phyloP scores from a whole-genome alignment of 1,284 basidiomycete genomes.

The Boletus sp. region DNA sequence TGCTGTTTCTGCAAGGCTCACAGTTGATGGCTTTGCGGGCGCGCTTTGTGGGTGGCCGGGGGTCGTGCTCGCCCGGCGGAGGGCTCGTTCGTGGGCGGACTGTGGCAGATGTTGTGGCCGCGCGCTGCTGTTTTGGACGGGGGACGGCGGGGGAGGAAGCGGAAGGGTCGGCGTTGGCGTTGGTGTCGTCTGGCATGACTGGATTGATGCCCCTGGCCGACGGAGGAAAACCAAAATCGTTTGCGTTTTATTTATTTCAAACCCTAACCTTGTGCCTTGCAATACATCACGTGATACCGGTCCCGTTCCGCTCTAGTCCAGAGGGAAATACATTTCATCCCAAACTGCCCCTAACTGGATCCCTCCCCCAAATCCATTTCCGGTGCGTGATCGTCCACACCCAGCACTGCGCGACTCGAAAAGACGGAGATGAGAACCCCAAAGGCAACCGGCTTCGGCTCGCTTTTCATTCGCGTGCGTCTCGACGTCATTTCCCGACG shows the following conservation, averaged over 20 bases:
- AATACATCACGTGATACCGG: constrained; percentile 23
- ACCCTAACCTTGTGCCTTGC: constrained; percentile 24
- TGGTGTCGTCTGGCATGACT: constrained; percentile 47
- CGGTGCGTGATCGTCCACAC: no score
- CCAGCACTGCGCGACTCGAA: no score
- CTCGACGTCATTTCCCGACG: constrained; percentile 3
- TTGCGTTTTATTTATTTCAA: constrained; percentile 27
- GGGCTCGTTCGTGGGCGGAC: constrained; percentile 48
- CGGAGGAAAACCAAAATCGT: background rate
- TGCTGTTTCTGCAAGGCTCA: constrained; percentile 77
- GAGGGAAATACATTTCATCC: background rate
- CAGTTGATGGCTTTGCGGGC: constrained; percentile 82
- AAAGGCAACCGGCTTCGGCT: no score
- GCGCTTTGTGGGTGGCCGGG: constrained; percentile 65
- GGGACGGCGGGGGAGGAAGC: constrained; percentile 33
- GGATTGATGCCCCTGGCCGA: constrained; percentile 26
- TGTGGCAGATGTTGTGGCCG: constrained; percentile 31
- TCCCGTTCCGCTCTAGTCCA: constrained; percentile 6
- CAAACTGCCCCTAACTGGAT: no score
- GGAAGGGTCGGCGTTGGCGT: constrained; percentile 18
- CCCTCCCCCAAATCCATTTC: no score
- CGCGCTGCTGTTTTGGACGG: constrained; percentile 39
- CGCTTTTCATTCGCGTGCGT: no score
- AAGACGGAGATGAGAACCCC: no score
- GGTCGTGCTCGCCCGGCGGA: constrained; percentile 44